Evolutionary conservation across 805 yeast genomes (phyloP).

Genomic region (Pichia scutulata): DNA sequence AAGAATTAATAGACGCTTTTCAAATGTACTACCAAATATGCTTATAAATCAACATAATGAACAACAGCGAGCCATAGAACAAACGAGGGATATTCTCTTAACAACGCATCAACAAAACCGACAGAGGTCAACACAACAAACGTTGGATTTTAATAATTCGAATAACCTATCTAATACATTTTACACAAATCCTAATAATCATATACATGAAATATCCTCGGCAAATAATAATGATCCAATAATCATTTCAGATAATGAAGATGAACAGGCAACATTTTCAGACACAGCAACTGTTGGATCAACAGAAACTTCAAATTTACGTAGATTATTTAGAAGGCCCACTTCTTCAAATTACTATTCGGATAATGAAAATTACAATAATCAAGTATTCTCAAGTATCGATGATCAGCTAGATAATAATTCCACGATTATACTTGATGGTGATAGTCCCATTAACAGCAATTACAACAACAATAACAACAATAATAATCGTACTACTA

Average conservation of each 20-base stretch:
- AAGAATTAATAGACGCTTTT: background rate
- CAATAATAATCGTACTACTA: background rate
- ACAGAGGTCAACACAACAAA: background rate
- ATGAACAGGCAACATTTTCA: background rate
- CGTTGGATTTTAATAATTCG: background rate
- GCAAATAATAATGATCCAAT: slow-evolving; percentile 15
- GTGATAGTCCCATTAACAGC: background rate
- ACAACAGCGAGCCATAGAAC: background rate
- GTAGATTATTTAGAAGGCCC: background rate
- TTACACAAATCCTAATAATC: slow-evolving; percentile 5
- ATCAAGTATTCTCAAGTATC: background rate
- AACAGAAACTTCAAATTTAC: background rate
- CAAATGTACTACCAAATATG: background rate
- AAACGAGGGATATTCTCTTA: background rate
- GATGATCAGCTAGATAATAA: background rate
- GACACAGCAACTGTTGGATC: slow-evolving; percentile 4
- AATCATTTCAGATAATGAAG: slow-evolving; percentile 10
- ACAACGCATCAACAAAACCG: background rate
- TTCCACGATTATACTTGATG: background rate
- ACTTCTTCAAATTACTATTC: background rate
- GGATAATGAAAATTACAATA: background rate
- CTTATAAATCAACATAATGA: background rate
- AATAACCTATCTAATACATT: background rate
- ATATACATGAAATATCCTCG: background rate
- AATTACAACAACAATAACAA: background rate